Percentiles rank a stretch among this genome's conserved stretches.
These are phyloP conservation scores for Leptodontidium sp. DNA, from an alignment of 2,329 filamentous ascomycete genomes.

Conservation along the genomic window DNA sequence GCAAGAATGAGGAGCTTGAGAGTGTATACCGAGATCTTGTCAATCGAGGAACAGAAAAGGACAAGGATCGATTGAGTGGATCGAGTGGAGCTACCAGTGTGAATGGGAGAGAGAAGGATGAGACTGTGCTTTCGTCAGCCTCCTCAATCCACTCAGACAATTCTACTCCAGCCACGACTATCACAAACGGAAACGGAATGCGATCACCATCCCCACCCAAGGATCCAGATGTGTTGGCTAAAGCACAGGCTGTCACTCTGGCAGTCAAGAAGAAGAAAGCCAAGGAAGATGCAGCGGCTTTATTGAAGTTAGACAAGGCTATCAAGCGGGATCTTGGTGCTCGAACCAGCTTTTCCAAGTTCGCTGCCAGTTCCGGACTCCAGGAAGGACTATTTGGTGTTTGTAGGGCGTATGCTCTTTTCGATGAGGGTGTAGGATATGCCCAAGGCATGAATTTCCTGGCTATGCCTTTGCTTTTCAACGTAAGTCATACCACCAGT, in stretches of 20 bases:
- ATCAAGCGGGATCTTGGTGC: constrained; percentile 92
- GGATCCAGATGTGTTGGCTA: constrained; percentile 68
- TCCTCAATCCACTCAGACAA: constrained; percentile 85
- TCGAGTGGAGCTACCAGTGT: constrained; percentile 51
- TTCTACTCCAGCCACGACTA: constrained; percentile 67
- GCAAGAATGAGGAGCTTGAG: constrained; percentile 92
- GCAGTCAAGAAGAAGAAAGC: constrained; percentile 79
- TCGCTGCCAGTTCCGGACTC: constrained; percentile 86
- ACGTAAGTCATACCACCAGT: constrained; percentile 61
- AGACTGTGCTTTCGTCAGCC: constrained; percentile 73
- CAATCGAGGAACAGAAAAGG: constrained; percentile 81
- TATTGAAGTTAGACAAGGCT: constrained; percentile 87
- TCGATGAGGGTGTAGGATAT: constrained; percentile 93
- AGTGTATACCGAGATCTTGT: constrained; percentile 84
- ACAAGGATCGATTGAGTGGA: constrained; percentile 65
- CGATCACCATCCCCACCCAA: constrained; percentile 66
- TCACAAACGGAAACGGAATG: constrained; percentile 60
- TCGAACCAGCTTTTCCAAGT: constrained; percentile 95
- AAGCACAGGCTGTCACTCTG: constrained; percentile 68
- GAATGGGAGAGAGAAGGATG: constrained; percentile 67
- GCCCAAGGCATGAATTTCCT: constrained; percentile 99
- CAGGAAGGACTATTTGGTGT: constrained; percentile 95
- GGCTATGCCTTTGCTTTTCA: constrained; percentile 95
- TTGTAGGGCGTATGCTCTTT: constrained; percentile 96
- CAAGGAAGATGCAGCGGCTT: constrained; percentile 76